These are phyloP conservation scores for Scenedesmus sp. DNA, from an alignment of 163 green algal genomes.

Conservation along the genomic window DNA sequence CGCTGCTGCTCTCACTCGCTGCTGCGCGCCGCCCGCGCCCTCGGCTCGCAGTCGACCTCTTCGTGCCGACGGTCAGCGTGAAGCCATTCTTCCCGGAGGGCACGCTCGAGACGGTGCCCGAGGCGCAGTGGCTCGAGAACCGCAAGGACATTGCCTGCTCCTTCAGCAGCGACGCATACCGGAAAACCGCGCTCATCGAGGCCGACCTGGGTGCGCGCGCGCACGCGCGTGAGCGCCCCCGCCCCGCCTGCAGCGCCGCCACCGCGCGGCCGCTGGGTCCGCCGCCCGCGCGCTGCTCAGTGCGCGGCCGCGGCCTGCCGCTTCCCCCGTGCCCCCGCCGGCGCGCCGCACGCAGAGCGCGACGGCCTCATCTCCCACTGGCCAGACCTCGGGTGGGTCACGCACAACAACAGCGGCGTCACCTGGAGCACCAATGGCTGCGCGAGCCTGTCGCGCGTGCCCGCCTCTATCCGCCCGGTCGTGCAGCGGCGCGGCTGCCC, in stretches of 20 bases:
- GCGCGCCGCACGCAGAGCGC: background rate
- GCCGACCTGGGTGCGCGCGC: background rate
- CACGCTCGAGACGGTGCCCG: background rate
- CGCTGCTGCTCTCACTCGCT: too few species aligned
- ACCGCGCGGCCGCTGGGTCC: too few species aligned
- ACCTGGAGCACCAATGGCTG: background rate
- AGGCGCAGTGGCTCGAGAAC: background rate
- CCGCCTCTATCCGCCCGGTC: background rate
- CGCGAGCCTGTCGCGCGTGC: background rate
- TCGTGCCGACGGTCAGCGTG: background rate
- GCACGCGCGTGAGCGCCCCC: background rate
- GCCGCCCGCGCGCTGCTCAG: too few species aligned
- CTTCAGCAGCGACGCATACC: background rate
- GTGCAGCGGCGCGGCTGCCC: background rate
- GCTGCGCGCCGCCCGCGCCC: too few species aligned
- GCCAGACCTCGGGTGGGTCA: background rate
- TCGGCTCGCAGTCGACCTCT: background rate
- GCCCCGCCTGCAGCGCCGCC: background rate
- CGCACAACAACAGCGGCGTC: background rate
- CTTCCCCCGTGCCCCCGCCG: too few species aligned
- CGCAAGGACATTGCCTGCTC: slow-evolving; percentile 8
- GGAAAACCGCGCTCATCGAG: background rate
- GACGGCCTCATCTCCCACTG: background rate
- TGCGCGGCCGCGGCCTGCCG: too few species aligned
- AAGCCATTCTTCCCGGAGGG: background rate